Base-by-base conservation (phyloP, 208 protist species). In the Crithidia bombi region DNA sequence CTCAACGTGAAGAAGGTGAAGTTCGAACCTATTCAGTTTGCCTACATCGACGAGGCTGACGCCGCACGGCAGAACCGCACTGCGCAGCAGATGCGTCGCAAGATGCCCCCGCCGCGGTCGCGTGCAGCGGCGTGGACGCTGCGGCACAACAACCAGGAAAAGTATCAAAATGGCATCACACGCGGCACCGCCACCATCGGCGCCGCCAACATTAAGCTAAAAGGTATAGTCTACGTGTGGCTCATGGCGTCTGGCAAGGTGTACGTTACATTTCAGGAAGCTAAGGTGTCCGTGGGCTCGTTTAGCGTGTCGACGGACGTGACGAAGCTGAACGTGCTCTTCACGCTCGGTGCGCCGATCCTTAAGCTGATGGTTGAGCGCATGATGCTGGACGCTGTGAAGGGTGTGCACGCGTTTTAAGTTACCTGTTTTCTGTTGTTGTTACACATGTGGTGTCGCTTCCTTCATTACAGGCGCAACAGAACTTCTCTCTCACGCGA, bases 11-110 rank as follows among this genome's bases (percentile, higher is more conserved):
- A 82, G 56, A 52, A 61, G 21, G 12, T 94, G 25, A 51, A 39
- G 33, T 61, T 95, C 14, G 72, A 79, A 5, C 67, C 83, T 21
- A 63, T 91, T 36, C 28, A 73, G 35, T 91, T 91, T 66, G 78
- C 75, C 25, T 90, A 87, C 72, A 85, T 86, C 28, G 68, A 66
- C 64, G 79, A 89, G 62, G 62, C 51, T 10, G 63, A 68, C n/a
- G 83, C 83, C 5, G 65, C 69, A 6, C 58, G 58, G 35, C 72
- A 86, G 61, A 69, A 69, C 19, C 66, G 77, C 10, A 39, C 2
- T 14, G 54, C 52, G 35, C 54, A 56, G 43, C 49, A 55, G 28
- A 35, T 30, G 33, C 56, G 58, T 30, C 41, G 32, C 0, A 33
- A 51, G 26, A 65, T 19, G 23, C 30, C 35, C 1, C 43, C 33